Percentiles rank a stretch among this genome's conserved stretches.
These are phyloP conservation scores for Linnemannia hyalina DNA, from an alignment of 192 early-diverging fungal species.

Conservation along the genomic window DNA sequence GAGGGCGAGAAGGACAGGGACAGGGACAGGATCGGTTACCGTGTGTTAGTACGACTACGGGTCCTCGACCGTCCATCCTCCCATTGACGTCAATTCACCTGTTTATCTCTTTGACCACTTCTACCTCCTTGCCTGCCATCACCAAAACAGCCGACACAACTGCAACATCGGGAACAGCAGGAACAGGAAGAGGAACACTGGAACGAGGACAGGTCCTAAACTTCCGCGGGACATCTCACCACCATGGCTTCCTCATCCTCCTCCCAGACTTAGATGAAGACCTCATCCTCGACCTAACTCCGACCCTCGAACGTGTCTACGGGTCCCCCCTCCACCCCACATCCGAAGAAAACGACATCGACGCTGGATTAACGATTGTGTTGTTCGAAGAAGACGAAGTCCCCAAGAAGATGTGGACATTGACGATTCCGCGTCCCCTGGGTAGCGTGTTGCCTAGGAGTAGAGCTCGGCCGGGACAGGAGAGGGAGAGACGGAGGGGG, in stretches of 20 bases:
- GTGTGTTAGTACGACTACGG: neutral
- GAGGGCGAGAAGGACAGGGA: neutral
- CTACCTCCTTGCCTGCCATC: neutral
- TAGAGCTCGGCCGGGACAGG: neutral
- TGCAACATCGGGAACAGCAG: neutral
- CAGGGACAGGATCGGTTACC: neutral
- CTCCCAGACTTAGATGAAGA: neutral
- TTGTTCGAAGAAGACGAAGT: neutral
- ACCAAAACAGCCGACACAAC: neutral
- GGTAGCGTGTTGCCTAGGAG: neutral
- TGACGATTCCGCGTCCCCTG: neutral
- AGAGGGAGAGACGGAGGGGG: neutral
- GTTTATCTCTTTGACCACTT: neutral
- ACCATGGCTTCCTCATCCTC: neutral
- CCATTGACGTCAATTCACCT: neutral
- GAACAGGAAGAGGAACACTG: neutral
- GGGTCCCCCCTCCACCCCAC: neutral
- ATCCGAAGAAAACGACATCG: neutral
- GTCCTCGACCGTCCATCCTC: neutral
- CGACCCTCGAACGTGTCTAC: neutral
- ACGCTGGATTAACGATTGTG: neutral
- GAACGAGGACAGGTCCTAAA: neutral
- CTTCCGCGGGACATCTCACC: neutral
- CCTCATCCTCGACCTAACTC: neutral
- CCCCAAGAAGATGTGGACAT: neutral